Evolutionary conservation across 1,284 basidiomycete genomes (phyloP).

Genomic region (Cystobasidium pallidum): DNA sequence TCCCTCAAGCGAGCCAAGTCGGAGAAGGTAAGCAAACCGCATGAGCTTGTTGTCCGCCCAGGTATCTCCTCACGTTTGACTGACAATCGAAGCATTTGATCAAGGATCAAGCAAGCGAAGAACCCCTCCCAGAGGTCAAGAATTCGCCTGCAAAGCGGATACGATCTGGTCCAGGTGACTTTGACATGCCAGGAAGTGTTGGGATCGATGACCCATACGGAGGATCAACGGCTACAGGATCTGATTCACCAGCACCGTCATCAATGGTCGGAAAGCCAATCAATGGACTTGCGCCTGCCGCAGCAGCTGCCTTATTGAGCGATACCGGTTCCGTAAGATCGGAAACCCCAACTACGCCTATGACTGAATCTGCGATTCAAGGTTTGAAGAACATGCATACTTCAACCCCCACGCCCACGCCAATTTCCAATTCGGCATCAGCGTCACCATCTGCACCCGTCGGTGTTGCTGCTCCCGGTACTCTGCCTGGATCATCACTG

Average conservation of each 20-base stretch:
- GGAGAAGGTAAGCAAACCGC: conserved; percentile 23
- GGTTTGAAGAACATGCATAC: conserved; percentile 34
- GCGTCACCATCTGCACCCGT: not conserved
- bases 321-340: conserved; percentile 1
- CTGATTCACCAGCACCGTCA: conserved; percentile 9
- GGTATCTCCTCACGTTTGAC: not conserved
- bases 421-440: not conserved
- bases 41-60: not conserved
- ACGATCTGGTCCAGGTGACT: conserved; percentile 24
- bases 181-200: conserved; percentile 25
- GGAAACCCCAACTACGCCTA: conserved; percentile 28
- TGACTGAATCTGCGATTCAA: conserved; percentile 35
- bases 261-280: conserved; percentile 20
- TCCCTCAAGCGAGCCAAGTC: conserved; percentile 41
- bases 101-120: conserved; percentile 4
- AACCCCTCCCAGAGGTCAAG: not conserved
- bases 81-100: not conserved
- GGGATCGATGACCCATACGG: conserved; percentile 24
- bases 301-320: conserved; percentile 8
- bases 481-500: conserved; percentile 26
- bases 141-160: conserved; percentile 38
- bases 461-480: conserved; percentile 1
- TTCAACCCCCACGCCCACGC: conserved; percentile 19
- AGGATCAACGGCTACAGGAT: conserved; percentile 11
- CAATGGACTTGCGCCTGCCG: conserved; percentile 9